Evolutionary conservation across 176 grass and related monocot genomes (phyloP).

Genomic region (Thalia dealbata): DNA sequence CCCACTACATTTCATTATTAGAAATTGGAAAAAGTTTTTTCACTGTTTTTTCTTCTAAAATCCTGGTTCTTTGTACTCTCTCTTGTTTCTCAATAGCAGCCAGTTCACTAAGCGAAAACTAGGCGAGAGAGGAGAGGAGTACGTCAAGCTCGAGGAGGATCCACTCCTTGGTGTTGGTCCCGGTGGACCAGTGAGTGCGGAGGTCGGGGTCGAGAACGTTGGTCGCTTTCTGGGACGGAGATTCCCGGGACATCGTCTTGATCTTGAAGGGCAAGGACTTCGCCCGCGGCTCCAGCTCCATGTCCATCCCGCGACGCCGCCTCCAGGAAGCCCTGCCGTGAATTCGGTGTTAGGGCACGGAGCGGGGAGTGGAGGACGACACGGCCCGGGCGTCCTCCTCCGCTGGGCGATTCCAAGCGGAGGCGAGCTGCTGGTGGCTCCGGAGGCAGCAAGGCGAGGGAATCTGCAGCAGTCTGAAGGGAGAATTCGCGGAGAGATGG

Average conservation of each 20-base stretch:
- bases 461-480: background rate
- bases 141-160: slow-evolving; percentile 92
- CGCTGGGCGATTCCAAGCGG: background rate
- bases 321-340: background rate
- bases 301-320: slow-evolving; percentile 19
- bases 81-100: too few species aligned
- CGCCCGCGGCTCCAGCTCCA: slow-evolving; percentile 50
- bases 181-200: slow-evolving; percentile 83
- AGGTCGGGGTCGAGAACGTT: slow-evolving; percentile 76
- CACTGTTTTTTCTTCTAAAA: too few species aligned
- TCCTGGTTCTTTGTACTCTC: too few species aligned
- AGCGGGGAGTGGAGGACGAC: background rate
- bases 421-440: background rate
- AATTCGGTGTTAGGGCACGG: background rate
- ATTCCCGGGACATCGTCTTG: slow-evolving; percentile 79
- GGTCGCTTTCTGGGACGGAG: slow-evolving; percentile 63
- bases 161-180: slow-evolving; percentile 90
- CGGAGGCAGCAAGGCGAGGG: background rate
- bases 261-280: slow-evolving; percentile 55
- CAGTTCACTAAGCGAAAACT: too few species aligned
- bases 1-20: too few species aligned
- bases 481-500: too few species aligned
- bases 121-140: background rate
- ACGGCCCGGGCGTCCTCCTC: background rate
- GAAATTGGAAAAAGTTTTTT: too few species aligned